Evolutionary conservation across 108 stramenopile genomes (phyloP).

Genomic region (Seminavis robusta): DNA sequence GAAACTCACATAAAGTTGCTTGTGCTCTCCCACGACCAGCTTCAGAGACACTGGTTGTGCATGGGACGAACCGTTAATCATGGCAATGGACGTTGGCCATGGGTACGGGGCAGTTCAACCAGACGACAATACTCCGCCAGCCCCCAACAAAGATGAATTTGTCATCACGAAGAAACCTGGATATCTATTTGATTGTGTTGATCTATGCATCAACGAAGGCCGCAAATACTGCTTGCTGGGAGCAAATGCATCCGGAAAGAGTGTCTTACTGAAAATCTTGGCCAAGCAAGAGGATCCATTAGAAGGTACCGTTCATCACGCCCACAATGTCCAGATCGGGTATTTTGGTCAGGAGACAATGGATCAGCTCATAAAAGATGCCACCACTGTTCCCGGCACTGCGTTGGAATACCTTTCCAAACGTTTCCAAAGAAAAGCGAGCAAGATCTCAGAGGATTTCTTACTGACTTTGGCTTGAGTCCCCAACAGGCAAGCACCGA

Average conservation of each 20-base stretch:
- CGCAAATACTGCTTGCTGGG: conserved; percentile 69
- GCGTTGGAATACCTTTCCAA: conserved; percentile 39
- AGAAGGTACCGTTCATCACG: conserved; percentile 75
- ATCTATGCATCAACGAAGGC: conserved; percentile 67
- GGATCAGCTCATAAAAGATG: conserved; percentile 62
- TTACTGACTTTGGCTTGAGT: conserved; percentile 78
- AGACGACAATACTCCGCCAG: neutral
- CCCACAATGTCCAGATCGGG: conserved; percentile 70
- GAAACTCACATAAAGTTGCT: neutral
- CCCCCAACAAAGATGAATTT: neutral
- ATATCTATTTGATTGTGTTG: conserved; percentile 71
- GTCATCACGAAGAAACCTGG: conserved; percentile 26
- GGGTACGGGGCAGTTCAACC: conserved; percentile 16
- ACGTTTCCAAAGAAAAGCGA: conserved; percentile 57
- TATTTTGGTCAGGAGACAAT: conserved; percentile 84
- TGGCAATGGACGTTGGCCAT: conserved; percentile 64
- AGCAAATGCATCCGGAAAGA: conserved; percentile 86
- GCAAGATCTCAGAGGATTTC: conserved; percentile 78
- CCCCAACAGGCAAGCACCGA: conserved; percentile 77
- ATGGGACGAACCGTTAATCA: conserved; percentile 73
- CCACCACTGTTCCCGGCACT: conserved; percentile 22
- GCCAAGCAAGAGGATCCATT: conserved; percentile 71
- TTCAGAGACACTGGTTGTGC: conserved; percentile 39
- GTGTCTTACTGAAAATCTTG: conserved; percentile 75
- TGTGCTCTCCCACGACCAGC: too few species aligned